Evolutionary conservation across 108 stramenopile species (phyloP).

Genomic region (Cyclostephanos invisitatus): DNA sequence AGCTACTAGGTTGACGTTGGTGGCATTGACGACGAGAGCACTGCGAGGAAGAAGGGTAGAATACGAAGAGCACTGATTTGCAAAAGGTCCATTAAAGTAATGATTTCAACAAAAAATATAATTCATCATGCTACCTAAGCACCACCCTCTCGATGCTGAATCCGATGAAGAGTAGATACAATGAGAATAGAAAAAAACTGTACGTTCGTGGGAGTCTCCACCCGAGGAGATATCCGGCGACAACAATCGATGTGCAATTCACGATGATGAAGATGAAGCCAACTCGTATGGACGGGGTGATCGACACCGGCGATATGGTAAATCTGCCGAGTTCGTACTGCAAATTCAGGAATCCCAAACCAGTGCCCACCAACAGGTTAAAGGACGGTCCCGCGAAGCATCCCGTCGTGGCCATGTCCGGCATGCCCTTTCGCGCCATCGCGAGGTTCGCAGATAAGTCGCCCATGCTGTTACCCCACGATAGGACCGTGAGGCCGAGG

Average conservation of each 20-base stretch:
- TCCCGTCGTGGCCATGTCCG: conserved; percentile 54
- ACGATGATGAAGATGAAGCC: conserved; percentile 72
- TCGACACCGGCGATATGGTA: conserved; percentile 43
- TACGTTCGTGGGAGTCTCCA: conserved; percentile 41
- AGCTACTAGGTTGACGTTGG: too few relatives aligned
- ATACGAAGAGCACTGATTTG: too few relatives aligned
- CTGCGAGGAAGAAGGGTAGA: too few relatives aligned
- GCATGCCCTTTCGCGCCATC: conserved; percentile 62
- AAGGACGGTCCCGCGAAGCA: conserved; percentile 61
- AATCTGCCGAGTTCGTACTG: conserved; percentile 23
- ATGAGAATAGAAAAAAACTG: conserved; percentile 32
- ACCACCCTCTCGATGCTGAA: conserved; percentile 14
- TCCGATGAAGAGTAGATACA: conserved; percentile 28
- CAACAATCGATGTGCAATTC: conserved; percentile 59
- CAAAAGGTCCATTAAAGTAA: too few relatives aligned
- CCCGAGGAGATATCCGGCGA: conserved; percentile 47
- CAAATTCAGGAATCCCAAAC: conserved; percentile 34
- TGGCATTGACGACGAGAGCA: too few relatives aligned
- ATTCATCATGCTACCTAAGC: too few relatives aligned
- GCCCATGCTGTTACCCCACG: conserved; percentile 78
- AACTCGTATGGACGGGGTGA: conserved; percentile 57
- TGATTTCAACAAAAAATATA: too few relatives aligned
- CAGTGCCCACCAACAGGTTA: conserved; percentile 74
- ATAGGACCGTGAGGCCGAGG: conserved; percentile 73
- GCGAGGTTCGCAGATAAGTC: conserved; percentile 73